Evolutionary conservation across 2,329 filamentous ascomycete species (phyloP), one percentile per base, ranked within the genome.

Genomic region (Eutypa lata): DNA sequence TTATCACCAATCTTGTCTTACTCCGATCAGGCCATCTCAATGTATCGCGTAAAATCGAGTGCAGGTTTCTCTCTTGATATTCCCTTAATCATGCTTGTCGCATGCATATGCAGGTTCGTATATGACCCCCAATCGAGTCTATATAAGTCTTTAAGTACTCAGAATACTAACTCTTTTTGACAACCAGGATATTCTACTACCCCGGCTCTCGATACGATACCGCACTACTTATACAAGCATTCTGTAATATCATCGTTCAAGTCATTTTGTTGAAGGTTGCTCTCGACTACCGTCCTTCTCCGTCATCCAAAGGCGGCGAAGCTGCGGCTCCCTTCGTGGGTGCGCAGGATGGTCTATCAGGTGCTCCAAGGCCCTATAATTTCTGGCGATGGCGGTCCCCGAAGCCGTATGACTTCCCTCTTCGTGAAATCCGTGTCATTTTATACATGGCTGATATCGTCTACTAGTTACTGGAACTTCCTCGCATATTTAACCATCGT

Each of bases 371-470:
- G 22, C 89, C 89, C 1, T 92, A 86, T 66, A 81, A 85, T 63
- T 93, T 93, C 68, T 93, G 90, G 90, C 88, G 90, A 70, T 93
- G 90, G 90, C 80, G 84, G 52, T 83, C 82, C 19, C 78, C 84
- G 6, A 85, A 84, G 62, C 88, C 88, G 74, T 87, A 68, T 54
- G 81, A 76, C 35, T 21, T 28, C 19, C 42, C 26, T 13, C 22
- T 44, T 49, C 21, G 18, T 42, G 22, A 3, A 19, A 19, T n/a
- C 22, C 35, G 33, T 6, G 35, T 18, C 13, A 38, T 7, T 51
- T 28, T 42, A 16, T 18, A 33, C 21, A 40, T 19, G 40, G 48
- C 64, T 72, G 53, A 71, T 60, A 49, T 22, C 52, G 52, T 52
- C 26, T 28, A 8, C 21, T 57, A 86, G 83, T 57, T 92, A 93